A percentile compares a stretch with the other conserved stretches of the same genome.
phyloP scores from a whole-genome alignment of 345 rosid genomes.

The Garcia nutans region DNA sequence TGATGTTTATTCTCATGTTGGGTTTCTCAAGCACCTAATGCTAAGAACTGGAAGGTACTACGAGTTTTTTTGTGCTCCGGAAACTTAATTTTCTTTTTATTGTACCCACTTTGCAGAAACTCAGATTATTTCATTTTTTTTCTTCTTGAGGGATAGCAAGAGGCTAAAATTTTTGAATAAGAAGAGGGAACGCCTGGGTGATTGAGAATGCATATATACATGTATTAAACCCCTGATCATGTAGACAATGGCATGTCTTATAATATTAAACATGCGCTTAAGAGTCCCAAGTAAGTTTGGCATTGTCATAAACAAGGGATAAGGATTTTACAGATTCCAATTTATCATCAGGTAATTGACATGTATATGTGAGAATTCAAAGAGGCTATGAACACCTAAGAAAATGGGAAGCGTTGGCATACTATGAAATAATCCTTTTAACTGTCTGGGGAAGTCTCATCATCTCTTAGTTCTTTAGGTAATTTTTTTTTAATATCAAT shows the following conservation, averaged over 20 bases:
- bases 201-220: not conserved
- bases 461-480: not conserved
- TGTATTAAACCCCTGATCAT: not conserved
- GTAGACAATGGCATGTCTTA: not conserved
- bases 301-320: not conserved
- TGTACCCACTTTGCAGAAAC: not conserved
- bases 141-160: not conserved
- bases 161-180: not conserved
- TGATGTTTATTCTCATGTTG: constrained; percentile 71
- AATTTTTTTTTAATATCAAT: not conserved
- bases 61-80: not conserved
- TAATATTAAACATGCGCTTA: not conserved
- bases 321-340: not conserved
- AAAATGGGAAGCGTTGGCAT: not conserved
- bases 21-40: constrained; percentile 93
- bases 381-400: constrained; percentile 2
- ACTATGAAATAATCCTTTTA: not conserved
- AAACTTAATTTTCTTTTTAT: not conserved
- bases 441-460: not conserved
- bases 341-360: not conserved
- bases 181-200: no score
- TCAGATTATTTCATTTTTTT: no score
- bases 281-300: not conserved
- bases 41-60: constrained; percentile 90
- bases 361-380: not conserved